Evolutionary conservation across 2,329 filamentous ascomycete genomes (phyloP).

Genomic region (Tolypocladium cylindrosporum): DNA sequence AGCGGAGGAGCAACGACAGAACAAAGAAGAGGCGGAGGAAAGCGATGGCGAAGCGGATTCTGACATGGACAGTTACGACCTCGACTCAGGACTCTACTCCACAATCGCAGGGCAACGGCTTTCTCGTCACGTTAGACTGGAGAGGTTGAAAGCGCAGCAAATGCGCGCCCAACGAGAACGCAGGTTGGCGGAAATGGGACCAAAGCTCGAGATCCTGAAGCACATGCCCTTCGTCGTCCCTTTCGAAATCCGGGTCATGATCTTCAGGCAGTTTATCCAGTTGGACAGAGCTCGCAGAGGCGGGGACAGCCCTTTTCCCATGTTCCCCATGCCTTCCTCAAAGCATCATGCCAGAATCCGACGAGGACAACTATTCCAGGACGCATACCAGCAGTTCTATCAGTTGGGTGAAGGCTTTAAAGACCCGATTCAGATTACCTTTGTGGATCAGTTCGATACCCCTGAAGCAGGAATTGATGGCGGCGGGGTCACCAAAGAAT

Average conservation of each 20-base stretch:
- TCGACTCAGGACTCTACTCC: conserved; percentile 14
- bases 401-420: conserved; percentile 73
- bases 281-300: conserved; percentile 44
- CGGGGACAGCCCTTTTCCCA: conserved; percentile 4
- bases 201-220: conserved; percentile 79
- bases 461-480: conserved; percentile 92
- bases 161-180: conserved; percentile 58
- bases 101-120: conserved; percentile 45
- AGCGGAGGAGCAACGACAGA: conserved; percentile 72
- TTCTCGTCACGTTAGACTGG: conserved; percentile 53
- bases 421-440: conserved; percentile 93
- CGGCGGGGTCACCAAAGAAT: conserved; percentile 95
- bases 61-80: conserved; percentile 22
- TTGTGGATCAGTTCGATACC: conserved; percentile 81
- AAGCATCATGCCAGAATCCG: conserved; percentile 72
- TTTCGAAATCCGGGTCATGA: conserved; percentile 81
- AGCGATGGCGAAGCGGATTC: conserved; percentile 15
- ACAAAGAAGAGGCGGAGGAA: conserved; percentile 34
- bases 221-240: conserved; percentile 98
- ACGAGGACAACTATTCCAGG: conserved; percentile 70
- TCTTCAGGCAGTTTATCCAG: conserved; percentile 86
- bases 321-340: conserved; percentile 23
- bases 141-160: conserved; percentile 53
- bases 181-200: conserved; percentile 68
- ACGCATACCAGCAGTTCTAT: conserved; percentile 80